Conservation (phyloP, 129 eudicot species). For the Flaveria trinervia region DNA sequence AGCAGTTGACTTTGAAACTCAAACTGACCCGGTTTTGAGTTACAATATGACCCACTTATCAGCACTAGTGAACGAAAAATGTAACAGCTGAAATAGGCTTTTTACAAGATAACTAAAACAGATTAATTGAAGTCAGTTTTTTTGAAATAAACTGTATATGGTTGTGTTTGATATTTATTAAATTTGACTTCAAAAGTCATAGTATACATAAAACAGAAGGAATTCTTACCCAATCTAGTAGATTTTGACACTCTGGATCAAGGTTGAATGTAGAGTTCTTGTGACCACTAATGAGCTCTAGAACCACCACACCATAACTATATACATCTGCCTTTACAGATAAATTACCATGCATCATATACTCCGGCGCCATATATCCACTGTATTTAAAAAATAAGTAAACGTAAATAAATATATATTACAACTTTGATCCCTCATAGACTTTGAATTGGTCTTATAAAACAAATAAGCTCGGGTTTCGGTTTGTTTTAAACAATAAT, state of each 20-base stretch:
- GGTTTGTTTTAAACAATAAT: neutral
- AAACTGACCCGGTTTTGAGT: neutral
- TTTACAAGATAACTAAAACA: neutral
- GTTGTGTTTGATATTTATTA: neutral
- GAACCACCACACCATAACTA: constrained; percentile 76
- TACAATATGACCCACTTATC: neutral
- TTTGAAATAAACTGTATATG: neutral
- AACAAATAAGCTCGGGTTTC: neutral
- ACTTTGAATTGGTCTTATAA: neutral
- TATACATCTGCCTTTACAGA: constrained; percentile 78
- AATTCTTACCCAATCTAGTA: constrained; percentile 79
- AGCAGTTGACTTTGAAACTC: constrained; percentile 13
- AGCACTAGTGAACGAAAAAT: neutral
- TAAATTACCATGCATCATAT: constrained; percentile 66
- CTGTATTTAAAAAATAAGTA: constrained; percentile 32
- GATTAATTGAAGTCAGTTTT: neutral
- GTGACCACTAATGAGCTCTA: constrained; percentile 84
- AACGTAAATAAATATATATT: neutral
- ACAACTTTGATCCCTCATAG: too few species aligned
- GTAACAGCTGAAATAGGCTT: neutral
- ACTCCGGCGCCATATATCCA: constrained; percentile 93
- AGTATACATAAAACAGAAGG: neutral
- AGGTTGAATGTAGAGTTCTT: constrained; percentile 62
- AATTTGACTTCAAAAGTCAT: constrained; percentile 17
- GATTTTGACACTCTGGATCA: constrained; percentile 52